A percentile compares a stretch with the other conserved stretches of the same genome.
These are phyloP conservation scores for Chytridium lagenaria DNA, from an alignment of 371 early-diverging fungal species.

Conservation along the genomic window DNA sequence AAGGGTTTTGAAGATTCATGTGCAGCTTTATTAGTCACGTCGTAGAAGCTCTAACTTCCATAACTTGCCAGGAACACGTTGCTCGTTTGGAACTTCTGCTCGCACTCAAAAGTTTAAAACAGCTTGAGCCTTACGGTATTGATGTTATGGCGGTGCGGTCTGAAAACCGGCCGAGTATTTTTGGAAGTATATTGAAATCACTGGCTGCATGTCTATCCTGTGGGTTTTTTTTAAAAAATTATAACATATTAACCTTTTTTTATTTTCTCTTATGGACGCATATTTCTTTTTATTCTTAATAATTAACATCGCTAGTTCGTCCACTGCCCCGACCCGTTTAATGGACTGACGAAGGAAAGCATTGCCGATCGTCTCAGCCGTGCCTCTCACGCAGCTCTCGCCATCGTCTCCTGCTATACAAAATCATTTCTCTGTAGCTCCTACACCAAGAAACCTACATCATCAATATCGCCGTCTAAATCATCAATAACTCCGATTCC, in stretches of 20 bases:
- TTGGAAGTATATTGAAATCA: neutral
- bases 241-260: neutral
- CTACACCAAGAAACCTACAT: neutral
- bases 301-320: neutral
- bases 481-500: neutral
- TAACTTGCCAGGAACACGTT: neutral
- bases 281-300: neutral
- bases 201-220: neutral
- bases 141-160: slow-evolving; percentile 6
- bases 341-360: neutral
- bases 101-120: neutral
- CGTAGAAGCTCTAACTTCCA: neutral
- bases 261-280: neutral
- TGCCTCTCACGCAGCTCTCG: neutral
- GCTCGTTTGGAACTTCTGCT: neutral
- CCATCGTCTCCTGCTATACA: neutral
- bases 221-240: neutral
- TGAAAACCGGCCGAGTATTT: neutral
- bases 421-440: neutral
- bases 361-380: slow-evolving; percentile 2
- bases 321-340: neutral
- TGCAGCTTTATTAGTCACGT: too few species aligned
- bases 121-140: neutral
- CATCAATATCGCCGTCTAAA: neutral
- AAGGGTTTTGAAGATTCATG: too few species aligned